phyloP scores from a whole-genome alignment of 139 green algal genomes.

The Picochlorum sp. region DNA sequence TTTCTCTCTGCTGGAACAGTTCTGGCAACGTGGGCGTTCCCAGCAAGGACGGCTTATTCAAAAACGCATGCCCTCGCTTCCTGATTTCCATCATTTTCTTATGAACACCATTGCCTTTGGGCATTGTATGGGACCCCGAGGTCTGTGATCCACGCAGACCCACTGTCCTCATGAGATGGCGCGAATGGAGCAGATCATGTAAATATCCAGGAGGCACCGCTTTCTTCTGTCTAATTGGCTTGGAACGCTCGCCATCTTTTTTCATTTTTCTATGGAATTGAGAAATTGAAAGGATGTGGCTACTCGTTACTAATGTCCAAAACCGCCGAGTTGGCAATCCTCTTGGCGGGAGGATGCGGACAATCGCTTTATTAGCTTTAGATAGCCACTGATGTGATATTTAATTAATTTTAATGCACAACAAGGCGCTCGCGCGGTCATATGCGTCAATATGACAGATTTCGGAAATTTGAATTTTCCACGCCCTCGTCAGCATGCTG shows the following conservation, averaged over 20 bases:
- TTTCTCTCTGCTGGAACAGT: slow-evolving; percentile 27
- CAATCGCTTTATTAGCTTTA: no score
- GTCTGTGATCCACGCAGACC: slow-evolving; percentile 5
- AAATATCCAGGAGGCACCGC: slow-evolving; percentile 17
- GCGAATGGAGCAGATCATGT: slow-evolving; percentile 13
- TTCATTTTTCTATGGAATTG: not conserved
- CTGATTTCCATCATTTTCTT: not conserved
- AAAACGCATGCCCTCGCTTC: not conserved
- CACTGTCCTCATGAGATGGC: slow-evolving; percentile 20
- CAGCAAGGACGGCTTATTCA: not conserved
- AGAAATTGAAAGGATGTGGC: not conserved
- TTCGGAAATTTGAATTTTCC: no score
- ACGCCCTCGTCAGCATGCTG: no score
- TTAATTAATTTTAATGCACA: no score
- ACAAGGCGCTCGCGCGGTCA: no score
- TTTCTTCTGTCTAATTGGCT: slow-evolving; percentile 6
- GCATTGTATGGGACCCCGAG: not conserved
- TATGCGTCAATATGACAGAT: no score
- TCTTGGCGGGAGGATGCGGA: no score
- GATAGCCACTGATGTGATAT: no score
- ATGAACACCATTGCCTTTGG: not conserved
- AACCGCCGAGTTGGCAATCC: no score
- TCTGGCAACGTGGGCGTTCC: slow-evolving; percentile 8
- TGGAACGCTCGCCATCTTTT: not conserved
- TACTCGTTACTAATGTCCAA: no score